Percentiles rank a stretch among this genome's conserved stretches.
Evolutionary conservation across 331 rosid species (phyloP).

Genomic region (Saraca asoca): DNA sequence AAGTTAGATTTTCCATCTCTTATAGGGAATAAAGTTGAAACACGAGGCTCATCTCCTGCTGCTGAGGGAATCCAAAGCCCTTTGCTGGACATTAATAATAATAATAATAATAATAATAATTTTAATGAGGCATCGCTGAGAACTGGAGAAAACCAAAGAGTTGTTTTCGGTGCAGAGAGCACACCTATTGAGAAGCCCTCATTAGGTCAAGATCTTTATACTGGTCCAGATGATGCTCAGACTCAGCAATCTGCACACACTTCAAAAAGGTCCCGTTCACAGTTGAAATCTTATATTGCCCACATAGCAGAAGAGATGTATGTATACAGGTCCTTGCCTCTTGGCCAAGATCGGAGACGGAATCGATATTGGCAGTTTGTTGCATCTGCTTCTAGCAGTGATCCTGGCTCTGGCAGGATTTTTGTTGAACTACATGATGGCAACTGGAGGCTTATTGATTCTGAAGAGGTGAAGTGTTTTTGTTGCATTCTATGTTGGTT

Average conservation of each 20-base stretch:
- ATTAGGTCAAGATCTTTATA: conserved; percentile 55
- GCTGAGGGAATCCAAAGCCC: conserved; percentile 85
- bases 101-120: conserved; percentile 44
- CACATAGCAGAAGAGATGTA: conserved; percentile 95
- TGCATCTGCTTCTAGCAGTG: conserved; percentile 89
- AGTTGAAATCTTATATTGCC: conserved; percentile 85
- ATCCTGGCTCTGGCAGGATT: conserved; percentile 98
- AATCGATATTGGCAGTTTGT: conserved; percentile 97
- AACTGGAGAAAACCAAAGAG: conserved; percentile 61
- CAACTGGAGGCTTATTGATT: conserved; percentile 90
- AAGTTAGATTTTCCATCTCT: conserved; percentile 50
- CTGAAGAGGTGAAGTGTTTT: conserved; percentile 69
- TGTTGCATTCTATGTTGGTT: conserved; percentile 9
- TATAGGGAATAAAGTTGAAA: conserved; percentile 63
- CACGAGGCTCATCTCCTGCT: conserved; percentile 51
- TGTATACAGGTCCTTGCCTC: conserved; percentile 95
- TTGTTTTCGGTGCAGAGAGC: conserved; percentile 39
- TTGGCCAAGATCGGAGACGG: conserved; percentile 97
- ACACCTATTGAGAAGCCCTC: conserved; percentile 58
- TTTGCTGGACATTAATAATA: conserved; percentile 54
- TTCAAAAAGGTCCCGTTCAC: conserved; percentile 93
- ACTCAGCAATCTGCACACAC: conserved; percentile 71
- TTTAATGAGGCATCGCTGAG: conserved; percentile 61
- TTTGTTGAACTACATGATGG: conserved; percentile 82
- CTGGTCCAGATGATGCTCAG: conserved; percentile 67